A percentile compares a stretch with the other conserved stretches of the same genome.
Conservation (phyloP, 352 stramenopile genomes). For the Saprolegnia parasitica region DNA sequence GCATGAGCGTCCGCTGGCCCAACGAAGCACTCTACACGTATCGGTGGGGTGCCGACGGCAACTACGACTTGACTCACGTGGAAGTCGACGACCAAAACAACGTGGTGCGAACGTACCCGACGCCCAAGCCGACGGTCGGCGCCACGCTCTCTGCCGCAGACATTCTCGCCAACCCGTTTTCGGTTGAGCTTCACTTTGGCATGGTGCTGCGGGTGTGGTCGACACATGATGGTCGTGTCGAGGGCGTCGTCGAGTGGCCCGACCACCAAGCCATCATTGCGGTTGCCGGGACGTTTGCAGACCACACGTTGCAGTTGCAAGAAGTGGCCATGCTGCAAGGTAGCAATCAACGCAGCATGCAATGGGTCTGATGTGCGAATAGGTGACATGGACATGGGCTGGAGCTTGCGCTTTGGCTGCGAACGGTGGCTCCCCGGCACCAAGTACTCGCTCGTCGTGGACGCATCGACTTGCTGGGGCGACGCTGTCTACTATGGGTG, state of each 20-base stretch:
- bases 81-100: constrained; percentile 76
- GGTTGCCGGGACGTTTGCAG: constrained; percentile 58
- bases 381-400: constrained; percentile 80
- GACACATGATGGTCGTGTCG: constrained; percentile 13
- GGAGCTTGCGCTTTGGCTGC: constrained; percentile 77
- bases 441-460: constrained; percentile 56
- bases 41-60: constrained; percentile 80
- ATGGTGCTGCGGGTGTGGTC: constrained; percentile 4
- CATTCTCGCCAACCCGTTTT: constrained; percentile 29
- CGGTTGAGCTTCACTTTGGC: constrained; percentile 3
- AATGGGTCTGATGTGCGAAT: background rate
- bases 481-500: constrained; percentile 4
- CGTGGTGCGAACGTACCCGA: constrained; percentile 62
- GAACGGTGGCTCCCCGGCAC: constrained; percentile 85
- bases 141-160: constrained; percentile 71
- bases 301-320: constrained; percentile 62
- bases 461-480: constrained; percentile 23
- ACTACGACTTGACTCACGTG: constrained; percentile 81
- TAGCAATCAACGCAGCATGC: background rate
- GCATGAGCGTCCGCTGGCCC: constrained; percentile 84
- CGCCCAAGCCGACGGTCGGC: constrained; percentile 67
- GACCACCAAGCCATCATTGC: constrained; percentile 71
- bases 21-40: constrained; percentile 88
- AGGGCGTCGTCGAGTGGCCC: constrained; percentile 78
- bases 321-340: constrained; percentile 74